Conservation (phyloP, 139 green algal species). For the Marvania coccoides region DNA sequence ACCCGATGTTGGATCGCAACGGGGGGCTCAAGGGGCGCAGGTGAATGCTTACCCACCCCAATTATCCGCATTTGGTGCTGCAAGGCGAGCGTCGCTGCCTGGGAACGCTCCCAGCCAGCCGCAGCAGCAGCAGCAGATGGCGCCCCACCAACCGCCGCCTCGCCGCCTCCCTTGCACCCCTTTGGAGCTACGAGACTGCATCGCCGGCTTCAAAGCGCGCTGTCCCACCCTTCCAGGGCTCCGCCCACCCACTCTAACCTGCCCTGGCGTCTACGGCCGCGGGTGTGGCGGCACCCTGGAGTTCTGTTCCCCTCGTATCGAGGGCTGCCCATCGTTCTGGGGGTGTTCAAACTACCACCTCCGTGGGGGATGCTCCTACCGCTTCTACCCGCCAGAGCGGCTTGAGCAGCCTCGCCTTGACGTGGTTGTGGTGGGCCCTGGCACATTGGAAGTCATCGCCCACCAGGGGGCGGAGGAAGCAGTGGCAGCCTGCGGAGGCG, state of each 20-base stretch:
- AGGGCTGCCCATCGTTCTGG: neutral
- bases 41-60: no score
- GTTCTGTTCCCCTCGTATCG: no score
- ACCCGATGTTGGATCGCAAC: no score
- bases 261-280: constrained; percentile 29
- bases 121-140: no score
- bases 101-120: no score
- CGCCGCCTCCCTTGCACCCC: neutral
- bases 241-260: neutral
- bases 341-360: constrained; percentile 1
- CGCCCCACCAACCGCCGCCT: no score
- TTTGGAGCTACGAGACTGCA: neutral
- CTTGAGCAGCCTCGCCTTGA: constrained; percentile 35
- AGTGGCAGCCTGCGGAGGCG: constrained; percentile 44
- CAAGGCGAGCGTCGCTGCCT: no score
- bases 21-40: no score
- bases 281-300: constrained; percentile 27
- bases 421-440: constrained; percentile 32
- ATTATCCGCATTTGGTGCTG: no score
- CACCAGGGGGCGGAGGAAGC: constrained; percentile 46
- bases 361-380: constrained; percentile 27
- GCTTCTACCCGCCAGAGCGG: constrained; percentile 36
- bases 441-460: constrained; percentile 29
- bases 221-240: neutral
- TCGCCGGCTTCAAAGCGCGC: neutral